Conservation (phyloP, 495 filamentous ascomycete species). For the Penicillium verhagenii region DNA sequence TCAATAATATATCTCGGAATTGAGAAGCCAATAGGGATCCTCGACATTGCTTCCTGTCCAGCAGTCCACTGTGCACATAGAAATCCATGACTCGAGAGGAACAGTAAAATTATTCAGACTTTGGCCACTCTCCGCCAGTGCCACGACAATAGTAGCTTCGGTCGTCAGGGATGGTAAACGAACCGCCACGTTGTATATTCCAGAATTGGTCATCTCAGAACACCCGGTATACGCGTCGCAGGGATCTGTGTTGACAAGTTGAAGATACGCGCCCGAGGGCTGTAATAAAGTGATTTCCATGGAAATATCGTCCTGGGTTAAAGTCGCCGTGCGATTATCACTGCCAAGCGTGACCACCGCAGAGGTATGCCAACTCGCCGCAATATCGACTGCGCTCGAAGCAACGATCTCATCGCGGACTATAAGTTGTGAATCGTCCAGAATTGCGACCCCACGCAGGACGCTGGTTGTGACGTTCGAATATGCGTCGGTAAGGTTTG, state of each 20-base stretch:
- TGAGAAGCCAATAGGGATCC: background rate
- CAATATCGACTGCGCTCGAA: background rate
- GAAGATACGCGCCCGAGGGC: background rate
- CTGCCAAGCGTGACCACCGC: background rate
- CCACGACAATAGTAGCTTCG: background rate
- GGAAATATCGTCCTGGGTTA: background rate
- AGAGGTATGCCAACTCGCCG: background rate
- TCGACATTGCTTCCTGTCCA: background rate
- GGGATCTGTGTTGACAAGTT: background rate
- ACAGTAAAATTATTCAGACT: no score
- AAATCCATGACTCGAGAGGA: background rate
- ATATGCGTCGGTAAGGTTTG: background rate
- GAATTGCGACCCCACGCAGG: background rate
- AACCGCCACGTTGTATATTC: background rate
- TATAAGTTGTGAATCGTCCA: background rate
- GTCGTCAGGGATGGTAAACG: background rate
- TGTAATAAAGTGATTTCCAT: background rate
- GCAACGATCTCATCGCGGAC: background rate
- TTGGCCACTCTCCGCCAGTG: background rate
- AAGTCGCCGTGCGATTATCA: background rate
- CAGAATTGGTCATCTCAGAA: background rate
- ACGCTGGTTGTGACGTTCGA: background rate
- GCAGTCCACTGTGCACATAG: background rate
- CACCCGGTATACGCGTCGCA: background rate
- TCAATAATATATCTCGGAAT: background rate